Conservation (phyloP, 192 early-diverging fungal genomes). For the Spizellomyces punctatus region DNA sequence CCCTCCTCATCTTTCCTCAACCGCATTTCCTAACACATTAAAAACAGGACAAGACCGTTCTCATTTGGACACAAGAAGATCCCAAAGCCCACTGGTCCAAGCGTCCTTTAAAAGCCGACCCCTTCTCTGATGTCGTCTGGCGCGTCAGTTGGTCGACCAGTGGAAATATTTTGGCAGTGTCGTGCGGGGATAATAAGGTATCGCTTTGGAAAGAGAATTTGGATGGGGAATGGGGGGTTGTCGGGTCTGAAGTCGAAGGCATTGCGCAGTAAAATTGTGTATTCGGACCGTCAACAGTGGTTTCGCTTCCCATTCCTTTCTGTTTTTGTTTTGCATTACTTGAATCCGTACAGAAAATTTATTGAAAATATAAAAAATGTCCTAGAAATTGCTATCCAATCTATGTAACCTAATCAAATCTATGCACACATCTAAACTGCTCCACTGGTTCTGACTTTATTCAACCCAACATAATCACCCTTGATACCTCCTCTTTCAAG, state of each 20-base stretch:
- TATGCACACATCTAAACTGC: too few species aligned
- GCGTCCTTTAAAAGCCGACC: conserved; percentile 41
- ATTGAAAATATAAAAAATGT: too few species aligned
- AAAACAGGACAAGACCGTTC: conserved; percentile 84
- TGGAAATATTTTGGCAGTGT: conserved; percentile 95
- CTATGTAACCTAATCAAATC: too few species aligned
- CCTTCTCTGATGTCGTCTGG: conserved; percentile 97
- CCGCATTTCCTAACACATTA: neutral
- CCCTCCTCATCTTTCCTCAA: neutral
- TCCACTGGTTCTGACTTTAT: neutral
- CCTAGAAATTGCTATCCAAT: too few species aligned
- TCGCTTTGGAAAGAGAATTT: conserved; percentile 96
- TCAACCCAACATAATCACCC: conserved; percentile 29
- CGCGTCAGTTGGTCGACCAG: conserved; percentile 95
- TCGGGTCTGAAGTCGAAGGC: conserved; percentile 43
- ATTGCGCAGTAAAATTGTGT: too few species aligned
- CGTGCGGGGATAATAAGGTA: conserved; percentile 95
- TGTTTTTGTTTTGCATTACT: too few species aligned
- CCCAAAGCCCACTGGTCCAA: conserved; percentile 36
- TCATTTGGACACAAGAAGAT: conserved; percentile 92
- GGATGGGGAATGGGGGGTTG: conserved; percentile 86
- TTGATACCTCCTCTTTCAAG: conserved; percentile 45
- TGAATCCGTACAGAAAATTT: too few species aligned
- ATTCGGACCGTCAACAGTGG: too few species aligned
- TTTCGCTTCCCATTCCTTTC: too few species aligned